Percentiles rank a stretch among this genome's conserved stretches.
Conservation (phyloP, 805 yeast species). For the Brettanomyces bruxellensis region DNA sequence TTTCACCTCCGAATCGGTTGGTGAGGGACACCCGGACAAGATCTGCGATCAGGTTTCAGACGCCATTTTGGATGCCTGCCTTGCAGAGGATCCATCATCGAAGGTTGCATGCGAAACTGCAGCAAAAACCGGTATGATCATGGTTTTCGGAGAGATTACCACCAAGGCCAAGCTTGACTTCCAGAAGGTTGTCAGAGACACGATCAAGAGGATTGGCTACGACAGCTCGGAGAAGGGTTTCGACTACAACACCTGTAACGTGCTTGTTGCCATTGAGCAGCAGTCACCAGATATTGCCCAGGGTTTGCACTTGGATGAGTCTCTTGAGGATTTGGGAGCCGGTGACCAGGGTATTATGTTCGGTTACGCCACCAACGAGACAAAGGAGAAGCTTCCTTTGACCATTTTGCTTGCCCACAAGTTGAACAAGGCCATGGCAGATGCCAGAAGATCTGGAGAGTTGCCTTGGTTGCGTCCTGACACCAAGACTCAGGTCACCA, state of each 20-base stretch:
- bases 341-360: slow-evolving; percentile 99
- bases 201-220: slow-evolving; percentile 97
- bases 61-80: slow-evolving; percentile 96
- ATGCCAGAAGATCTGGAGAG: slow-evolving; percentile 93
- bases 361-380: slow-evolving; percentile 98
- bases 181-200: slow-evolving; percentile 97
- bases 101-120: slow-evolving; percentile 99
- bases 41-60: slow-evolving; percentile 98
- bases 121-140: slow-evolving; percentile 97
- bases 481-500: slow-evolving; percentile 99
- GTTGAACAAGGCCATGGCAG: slow-evolving; percentile 93
- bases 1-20: slow-evolving; percentile 70
- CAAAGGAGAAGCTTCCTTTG: slow-evolving; percentile 94
- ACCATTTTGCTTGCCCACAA: slow-evolving; percentile 91
- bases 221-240: slow-evolving; percentile 94
- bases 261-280: slow-evolving; percentile 97
- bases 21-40: slow-evolving; percentile 94
- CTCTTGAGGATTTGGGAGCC: slow-evolving; percentile 95
- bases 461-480: slow-evolving; percentile 98
- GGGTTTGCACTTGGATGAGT: slow-evolving; percentile 96
- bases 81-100: slow-evolving; percentile 90
- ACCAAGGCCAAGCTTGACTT: slow-evolving; percentile 91
- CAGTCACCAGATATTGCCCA: slow-evolving; percentile 99
- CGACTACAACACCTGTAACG: slow-evolving; percentile 99
- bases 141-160: slow-evolving; percentile 99